Percentiles rank a stretch among this genome's conserved stretches.
Conservation (phyloP, 2,329 filamentous ascomycete genomes). For the Diaporthe ilicicola region DNA sequence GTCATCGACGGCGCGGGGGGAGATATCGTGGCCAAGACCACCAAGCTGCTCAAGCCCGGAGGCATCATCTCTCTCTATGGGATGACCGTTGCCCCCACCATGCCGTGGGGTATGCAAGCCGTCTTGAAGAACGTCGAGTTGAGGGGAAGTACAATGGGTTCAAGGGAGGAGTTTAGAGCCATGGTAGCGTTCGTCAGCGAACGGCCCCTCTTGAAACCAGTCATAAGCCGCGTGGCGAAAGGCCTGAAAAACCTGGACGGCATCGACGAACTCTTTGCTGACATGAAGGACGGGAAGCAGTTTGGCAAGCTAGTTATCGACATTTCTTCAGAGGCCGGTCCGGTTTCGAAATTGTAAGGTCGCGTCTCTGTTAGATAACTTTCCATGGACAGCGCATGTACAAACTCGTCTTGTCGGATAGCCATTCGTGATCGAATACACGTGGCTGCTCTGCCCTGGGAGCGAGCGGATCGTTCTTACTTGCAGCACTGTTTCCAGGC, state of each 20-base stretch:
- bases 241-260: slow-evolving; percentile 79
- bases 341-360: slow-evolving; percentile 38
- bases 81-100: slow-evolving; percentile 87
- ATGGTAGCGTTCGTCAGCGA: slow-evolving; percentile 85
- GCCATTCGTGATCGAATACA: background rate
- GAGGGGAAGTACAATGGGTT: slow-evolving; percentile 89
- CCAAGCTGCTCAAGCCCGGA: slow-evolving; percentile 77
- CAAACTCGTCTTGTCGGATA: background rate
- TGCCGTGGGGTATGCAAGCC: slow-evolving; percentile 86
- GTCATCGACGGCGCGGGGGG: slow-evolving; percentile 93
- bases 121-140: slow-evolving; percentile 90
- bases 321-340: slow-evolving; percentile 51
- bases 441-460: background rate
- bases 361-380: background rate
- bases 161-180: slow-evolving; percentile 85
- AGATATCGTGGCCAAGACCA: slow-evolving; percentile 76
- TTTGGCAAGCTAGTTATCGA: slow-evolving; percentile 94
- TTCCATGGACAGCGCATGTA: background rate
- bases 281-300: slow-evolving; percentile 85
- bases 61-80: slow-evolving; percentile 89
- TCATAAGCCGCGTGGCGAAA: slow-evolving; percentile 78
- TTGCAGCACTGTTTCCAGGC: background rate
- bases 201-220: slow-evolving; percentile 73
- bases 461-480: too few species aligned
- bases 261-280: slow-evolving; percentile 85